These are phyloP conservation scores for Fusarium lyarnte DNA, from an alignment of 2,329 filamentous ascomycete species.

Conservation along the genomic window DNA sequence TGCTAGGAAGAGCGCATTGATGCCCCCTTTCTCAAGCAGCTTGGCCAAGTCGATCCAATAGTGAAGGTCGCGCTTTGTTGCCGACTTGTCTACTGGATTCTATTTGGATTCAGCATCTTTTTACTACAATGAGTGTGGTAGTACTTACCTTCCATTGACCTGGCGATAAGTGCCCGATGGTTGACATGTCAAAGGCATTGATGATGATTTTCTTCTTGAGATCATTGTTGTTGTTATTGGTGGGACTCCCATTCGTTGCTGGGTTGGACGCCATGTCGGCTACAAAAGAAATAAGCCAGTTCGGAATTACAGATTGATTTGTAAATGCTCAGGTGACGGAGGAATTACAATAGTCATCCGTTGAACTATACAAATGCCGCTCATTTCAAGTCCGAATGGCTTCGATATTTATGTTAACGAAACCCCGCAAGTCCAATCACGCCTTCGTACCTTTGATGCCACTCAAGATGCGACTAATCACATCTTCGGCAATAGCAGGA, in stretches of 20 bases:
- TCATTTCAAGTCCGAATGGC: not conserved
- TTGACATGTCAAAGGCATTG: constrained; percentile 74
- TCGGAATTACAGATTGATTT: not conserved
- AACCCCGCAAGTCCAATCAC: constrained; percentile 3
- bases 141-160: constrained; percentile 70
- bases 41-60: constrained; percentile 74
- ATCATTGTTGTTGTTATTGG: not conserved
- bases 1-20: constrained; percentile 73
- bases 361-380: not conserved
- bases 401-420: not conserved
- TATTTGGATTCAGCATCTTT: constrained; percentile 36
- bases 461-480: not conserved
- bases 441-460: not conserved
- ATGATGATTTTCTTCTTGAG: constrained; percentile 58
- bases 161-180: constrained; percentile 70
- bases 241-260: not conserved
- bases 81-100: constrained; percentile 69
- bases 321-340: not conserved
- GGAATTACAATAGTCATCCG: not conserved
- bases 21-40: constrained; percentile 67
- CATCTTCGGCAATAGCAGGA: not conserved
- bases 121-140: accelerated
- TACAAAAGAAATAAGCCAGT: not conserved
- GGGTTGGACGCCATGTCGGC: not conserved
- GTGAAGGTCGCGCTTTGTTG: constrained; percentile 66